Evolutionary conservation across 2,329 filamentous ascomycete species (phyloP).

Genomic region (Didymella glomerata): DNA sequence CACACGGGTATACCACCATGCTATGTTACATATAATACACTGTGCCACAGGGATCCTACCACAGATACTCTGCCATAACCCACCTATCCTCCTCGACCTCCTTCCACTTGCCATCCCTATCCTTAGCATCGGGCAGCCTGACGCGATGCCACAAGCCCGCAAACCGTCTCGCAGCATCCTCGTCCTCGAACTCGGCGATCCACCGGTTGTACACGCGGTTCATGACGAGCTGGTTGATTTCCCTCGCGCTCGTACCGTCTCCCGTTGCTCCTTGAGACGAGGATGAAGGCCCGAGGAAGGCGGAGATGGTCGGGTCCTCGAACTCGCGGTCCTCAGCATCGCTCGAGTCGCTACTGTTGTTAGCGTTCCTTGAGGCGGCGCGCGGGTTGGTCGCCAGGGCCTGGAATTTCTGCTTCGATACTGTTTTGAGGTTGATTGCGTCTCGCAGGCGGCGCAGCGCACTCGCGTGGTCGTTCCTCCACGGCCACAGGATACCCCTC

Average conservation of each 20-base stretch:
- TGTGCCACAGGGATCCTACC: constrained; percentile 43
- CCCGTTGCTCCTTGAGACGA: background rate
- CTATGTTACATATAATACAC: background rate
- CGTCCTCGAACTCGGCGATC: constrained; percentile 65
- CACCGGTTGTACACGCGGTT: constrained; percentile 56
- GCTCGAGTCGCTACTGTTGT: no score
- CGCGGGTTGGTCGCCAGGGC: constrained; percentile 36
- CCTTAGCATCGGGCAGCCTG: constrained; percentile 48
- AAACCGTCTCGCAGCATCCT: constrained; percentile 63
- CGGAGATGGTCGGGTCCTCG: constrained; percentile 28
- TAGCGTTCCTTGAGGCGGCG: constrained; percentile 23
- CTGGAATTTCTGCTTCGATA: constrained; percentile 22
- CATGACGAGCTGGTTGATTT: constrained; percentile 42
- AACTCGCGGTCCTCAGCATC: constrained; percentile 14
- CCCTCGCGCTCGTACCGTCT: background rate
- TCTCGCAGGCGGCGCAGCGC: constrained; percentile 43
- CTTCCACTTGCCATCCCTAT: constrained; percentile 32
- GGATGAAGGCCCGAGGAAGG: constrained; percentile 21
- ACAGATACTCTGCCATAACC: constrained; percentile 59
- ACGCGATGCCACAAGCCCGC: constrained; percentile 62
- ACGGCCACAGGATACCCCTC: constrained; percentile 47
- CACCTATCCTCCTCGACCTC: constrained; percentile 51
- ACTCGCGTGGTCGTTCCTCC: constrained; percentile 32
- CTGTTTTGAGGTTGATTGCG: constrained; percentile 33
- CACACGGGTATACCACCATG: background rate